Conservation (phyloP, 1,139 yeast genomes). For the Yamadazyma taylorii region DNA sequence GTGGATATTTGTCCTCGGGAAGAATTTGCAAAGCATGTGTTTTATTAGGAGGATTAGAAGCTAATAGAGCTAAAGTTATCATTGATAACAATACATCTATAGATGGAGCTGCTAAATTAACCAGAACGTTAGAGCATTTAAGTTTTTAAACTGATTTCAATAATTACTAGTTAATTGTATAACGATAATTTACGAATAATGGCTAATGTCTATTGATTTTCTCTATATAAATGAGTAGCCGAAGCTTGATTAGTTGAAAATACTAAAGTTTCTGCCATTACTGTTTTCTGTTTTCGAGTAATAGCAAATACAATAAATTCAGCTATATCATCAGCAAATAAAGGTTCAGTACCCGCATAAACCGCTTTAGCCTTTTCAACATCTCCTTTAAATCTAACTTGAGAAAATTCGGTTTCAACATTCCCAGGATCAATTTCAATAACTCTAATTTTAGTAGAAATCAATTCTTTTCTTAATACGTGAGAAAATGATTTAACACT, state of each 20-base stretch:
- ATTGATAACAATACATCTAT: slow-evolving; percentile 51
- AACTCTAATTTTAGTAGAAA: slow-evolving; percentile 71
- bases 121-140: slow-evolving; percentile 64
- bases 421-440: slow-evolving; percentile 87
- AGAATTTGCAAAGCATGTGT: slow-evolving; percentile 91
- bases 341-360: slow-evolving; percentile 71
- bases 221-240: slow-evolving; percentile 52
- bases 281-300: slow-evolving; percentile 72
- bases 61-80: slow-evolving; percentile 61
- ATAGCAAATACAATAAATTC: slow-evolving; percentile 73
- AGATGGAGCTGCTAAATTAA: slow-evolving; percentile 69
- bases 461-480: slow-evolving; percentile 74
- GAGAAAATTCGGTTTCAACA: slow-evolving; percentile 83
- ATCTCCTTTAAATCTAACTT: slow-evolving; percentile 77
- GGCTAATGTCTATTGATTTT: too few species aligned
- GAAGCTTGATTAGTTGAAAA: slow-evolving; percentile 82
- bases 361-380: slow-evolving; percentile 65
- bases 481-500: slow-evolving; percentile 77
- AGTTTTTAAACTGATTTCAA: slow-evolving; percentile 43
- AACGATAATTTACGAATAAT: not conserved
- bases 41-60: slow-evolving; percentile 79
- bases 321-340: slow-evolving; percentile 77
- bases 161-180: not conserved
- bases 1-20: slow-evolving; percentile 91
- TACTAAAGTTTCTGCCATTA: slow-evolving; percentile 74